Evolutionary conservation across 2,329 filamentous ascomycete species (phyloP), one percentile per base, ranked within the genome.

Genomic region (Alternaria sp.): DNA sequence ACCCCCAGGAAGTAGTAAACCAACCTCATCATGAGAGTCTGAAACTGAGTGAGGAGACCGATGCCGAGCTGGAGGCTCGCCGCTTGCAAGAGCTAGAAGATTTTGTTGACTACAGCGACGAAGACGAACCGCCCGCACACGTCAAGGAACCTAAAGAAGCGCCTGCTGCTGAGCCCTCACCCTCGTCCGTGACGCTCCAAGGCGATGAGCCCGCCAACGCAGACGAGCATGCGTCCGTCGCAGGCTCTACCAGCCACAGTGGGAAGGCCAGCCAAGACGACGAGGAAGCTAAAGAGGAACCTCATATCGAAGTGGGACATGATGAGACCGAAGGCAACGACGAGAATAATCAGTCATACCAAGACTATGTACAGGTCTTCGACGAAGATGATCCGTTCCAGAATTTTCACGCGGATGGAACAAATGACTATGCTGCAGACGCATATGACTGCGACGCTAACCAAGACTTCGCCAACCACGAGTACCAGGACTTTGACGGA

Each of bases 71-170:
- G 17, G 60, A 66, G 29, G 60, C 54, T 24, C 61, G 56, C 40
- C 61, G 62, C 44, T 67, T 63, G 48, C 61, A 68, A 14, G 58
- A 66, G 34, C 73, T 78, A n/a, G 78, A 77, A 11, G 80, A 82
- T 62, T 58, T 80, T n/a, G 77, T 82, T 65, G 81, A 82, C 58
- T 85, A 84, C 66, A 81, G 82, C 24, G 82, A 85, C 56, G 80
- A 76, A 37, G 69, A 72, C n/a, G 54, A 66, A 21, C 61, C 66
- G 7, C 41, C 62, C 37, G 63, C 62, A 11, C 39, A 63, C 54
- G 56, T 37, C 26, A 53, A 59, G 17, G 57, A 54, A 23, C 40
- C 28, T n/a, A 58, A 63, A 21, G 53, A 55, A 39, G 57, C 56
- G 17, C 42, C 55, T 11, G 40, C 42, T 14, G 58, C 64, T 29